Percentiles rank a stretch among this genome's conserved stretches.
These are phyloP conservation scores for Diaporthe australafricana DNA, from an alignment of 2,329 filamentous ascomycete genomes.

Conservation along the genomic window DNA sequence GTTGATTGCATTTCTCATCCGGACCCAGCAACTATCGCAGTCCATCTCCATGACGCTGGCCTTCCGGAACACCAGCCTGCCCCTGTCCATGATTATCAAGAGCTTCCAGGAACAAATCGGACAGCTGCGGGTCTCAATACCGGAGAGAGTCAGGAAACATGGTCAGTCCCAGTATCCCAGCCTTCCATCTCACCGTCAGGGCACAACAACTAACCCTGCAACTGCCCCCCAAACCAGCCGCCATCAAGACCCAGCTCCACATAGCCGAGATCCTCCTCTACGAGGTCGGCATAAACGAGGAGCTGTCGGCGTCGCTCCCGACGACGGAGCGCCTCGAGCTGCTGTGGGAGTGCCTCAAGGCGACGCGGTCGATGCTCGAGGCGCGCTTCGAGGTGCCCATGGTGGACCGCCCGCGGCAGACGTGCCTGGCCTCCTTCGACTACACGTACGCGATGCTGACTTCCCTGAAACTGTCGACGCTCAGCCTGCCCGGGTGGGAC, in stretches of 20 bases:
- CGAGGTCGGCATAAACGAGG: slow-evolving; percentile 58
- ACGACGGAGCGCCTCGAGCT: slow-evolving; percentile 55
- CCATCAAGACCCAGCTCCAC: slow-evolving; percentile 55
- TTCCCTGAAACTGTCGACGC: slow-evolving; percentile 58
- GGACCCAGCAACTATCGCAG: slow-evolving; percentile 61
- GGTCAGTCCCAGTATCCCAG: slow-evolving; percentile 42
- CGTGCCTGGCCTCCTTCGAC: slow-evolving; percentile 59
- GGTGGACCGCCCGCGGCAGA: slow-evolving; percentile 51
- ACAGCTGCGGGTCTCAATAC: slow-evolving; percentile 50
- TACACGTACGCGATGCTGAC: slow-evolving; percentile 60
- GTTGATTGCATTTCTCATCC: slow-evolving; percentile 58
- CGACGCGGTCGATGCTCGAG: slow-evolving; percentile 55
- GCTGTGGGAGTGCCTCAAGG: slow-evolving; percentile 57
- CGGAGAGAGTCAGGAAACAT: slow-evolving; percentile 49
- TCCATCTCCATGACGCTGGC: slow-evolving; percentile 56
- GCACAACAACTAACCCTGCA: background rate
- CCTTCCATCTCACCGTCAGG: too few relatives aligned
- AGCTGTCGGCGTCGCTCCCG: slow-evolving; percentile 47
- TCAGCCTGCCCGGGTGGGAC: slow-evolving; percentile 61
- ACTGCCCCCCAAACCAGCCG: slow-evolving; percentile 44
- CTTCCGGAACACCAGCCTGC: slow-evolving; percentile 46
- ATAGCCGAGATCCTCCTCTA: slow-evolving; percentile 60
- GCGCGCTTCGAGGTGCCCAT: slow-evolving; percentile 41
- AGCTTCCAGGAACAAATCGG: slow-evolving; percentile 58
- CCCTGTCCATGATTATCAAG: slow-evolving; percentile 55